Conservation (phyloP, 495 filamentous ascomycete species). For the Umbilicaria muhlenbergii region DNA sequence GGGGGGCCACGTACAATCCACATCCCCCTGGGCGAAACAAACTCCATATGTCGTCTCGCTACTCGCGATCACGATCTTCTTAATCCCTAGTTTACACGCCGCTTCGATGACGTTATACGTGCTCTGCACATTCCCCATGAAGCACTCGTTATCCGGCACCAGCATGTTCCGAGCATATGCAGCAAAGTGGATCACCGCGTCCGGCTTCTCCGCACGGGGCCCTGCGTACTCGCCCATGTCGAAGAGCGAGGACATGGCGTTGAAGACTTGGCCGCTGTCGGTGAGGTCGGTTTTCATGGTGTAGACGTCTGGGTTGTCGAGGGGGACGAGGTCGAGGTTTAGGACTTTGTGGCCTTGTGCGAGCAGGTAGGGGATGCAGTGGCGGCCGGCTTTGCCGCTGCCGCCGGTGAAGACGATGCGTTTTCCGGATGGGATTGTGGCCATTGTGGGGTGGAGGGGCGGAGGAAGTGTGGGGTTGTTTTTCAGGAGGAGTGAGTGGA, state of each 20-base stretch:
- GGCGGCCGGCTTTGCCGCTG: constrained; percentile 41
- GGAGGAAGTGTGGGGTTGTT: too few species aligned
- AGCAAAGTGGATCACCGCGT: constrained; percentile 47
- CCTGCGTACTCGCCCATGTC: constrained; percentile 30
- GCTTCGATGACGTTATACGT: constrained; percentile 49
- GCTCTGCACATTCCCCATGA: constrained; percentile 32
- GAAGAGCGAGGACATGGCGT: constrained; percentile 40
- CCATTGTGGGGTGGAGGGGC: neutral
- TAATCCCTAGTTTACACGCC: constrained; percentile 39
- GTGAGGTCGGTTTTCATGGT: constrained; percentile 43
- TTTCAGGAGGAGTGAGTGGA: too few species aligned
- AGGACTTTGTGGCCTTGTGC: constrained; percentile 35
- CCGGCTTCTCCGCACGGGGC: constrained; percentile 25
- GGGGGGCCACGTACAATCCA: constrained; percentile 18
- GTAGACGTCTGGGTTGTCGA: constrained; percentile 30
- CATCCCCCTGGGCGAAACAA: constrained; percentile 39
- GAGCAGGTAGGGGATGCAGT: constrained; percentile 38
- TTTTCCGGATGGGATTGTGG: constrained; percentile 13
- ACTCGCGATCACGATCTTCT: constrained; percentile 43
- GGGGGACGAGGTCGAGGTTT: constrained; percentile 39
- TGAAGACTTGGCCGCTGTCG: constrained; percentile 42
- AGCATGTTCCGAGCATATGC: constrained; percentile 45
- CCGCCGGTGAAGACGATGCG: constrained; percentile 43
- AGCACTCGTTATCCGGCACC: constrained; percentile 43
- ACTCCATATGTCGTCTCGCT: constrained; percentile 44